A percentile compares a stretch with the other conserved stretches of the same genome.
phyloP scores from a whole-genome alignment of 805 yeast genomes.

The Brettanomyces nanus region DNA sequence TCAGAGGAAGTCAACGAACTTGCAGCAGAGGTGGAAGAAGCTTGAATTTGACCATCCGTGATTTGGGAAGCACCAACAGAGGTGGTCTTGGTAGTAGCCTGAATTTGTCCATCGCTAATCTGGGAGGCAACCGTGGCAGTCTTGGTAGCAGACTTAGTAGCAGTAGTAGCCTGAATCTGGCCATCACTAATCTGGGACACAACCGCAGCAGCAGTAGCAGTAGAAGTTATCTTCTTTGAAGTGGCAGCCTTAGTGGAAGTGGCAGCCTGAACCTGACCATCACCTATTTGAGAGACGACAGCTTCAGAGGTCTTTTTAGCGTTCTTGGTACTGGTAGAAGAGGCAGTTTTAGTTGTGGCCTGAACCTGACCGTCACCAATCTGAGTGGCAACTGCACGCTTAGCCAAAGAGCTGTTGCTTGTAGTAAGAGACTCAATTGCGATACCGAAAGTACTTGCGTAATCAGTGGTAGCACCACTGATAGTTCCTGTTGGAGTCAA shows the following conservation, averaged over 20 bases:
- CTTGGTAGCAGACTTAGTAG: slow-evolving; percentile 5
- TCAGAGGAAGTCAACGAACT: slow-evolving; percentile 25
- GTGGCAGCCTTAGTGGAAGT: slow-evolving; percentile 29
- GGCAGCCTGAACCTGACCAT: slow-evolving; percentile 32
- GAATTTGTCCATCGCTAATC: slow-evolving; percentile 37
- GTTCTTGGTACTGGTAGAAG: slow-evolving; percentile 2
- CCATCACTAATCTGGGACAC: slow-evolving; percentile 52
- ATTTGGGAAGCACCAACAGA: slow-evolving; percentile 22
- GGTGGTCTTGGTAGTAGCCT: slow-evolving; percentile 27
- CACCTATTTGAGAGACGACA: slow-evolving; percentile 19
- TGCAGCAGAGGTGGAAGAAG: slow-evolving; percentile 10
- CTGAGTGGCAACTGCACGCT: slow-evolving; percentile 29
- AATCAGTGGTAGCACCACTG: slow-evolving; percentile 47
- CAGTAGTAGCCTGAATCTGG: slow-evolving; percentile 20
- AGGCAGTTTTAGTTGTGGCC: slow-evolving; percentile 27
- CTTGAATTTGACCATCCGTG: slow-evolving; percentile 17
- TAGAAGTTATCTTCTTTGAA: slow-evolving; percentile 12
- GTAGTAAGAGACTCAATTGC: slow-evolving; percentile 40
- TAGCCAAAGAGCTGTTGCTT: slow-evolving; percentile 28
- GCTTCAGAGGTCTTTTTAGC: slow-evolving; percentile 21
- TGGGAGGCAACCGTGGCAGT: slow-evolving; percentile 11
- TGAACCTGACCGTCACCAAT: too few relatives aligned
- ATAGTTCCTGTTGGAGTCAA: slow-evolving; percentile 51
- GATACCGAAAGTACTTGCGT: slow-evolving; percentile 57
- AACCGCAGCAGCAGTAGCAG: slow-evolving; percentile 21